Conservation (phyloP, 345 rosid genomes). For the Eucalyptus tenuipes region DNA sequence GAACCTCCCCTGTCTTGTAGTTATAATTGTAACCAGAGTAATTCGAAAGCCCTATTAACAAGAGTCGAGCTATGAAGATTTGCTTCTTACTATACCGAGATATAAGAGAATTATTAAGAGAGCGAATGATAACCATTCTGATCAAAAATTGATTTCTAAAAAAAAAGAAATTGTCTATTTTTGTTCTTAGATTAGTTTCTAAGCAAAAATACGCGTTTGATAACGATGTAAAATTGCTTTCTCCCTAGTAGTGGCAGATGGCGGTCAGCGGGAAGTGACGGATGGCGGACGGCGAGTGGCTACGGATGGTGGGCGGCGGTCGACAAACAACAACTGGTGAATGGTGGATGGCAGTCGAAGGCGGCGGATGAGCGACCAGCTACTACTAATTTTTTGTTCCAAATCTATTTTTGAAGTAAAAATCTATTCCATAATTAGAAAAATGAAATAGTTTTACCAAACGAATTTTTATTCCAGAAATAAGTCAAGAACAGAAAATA, state of each 20-base stretch:
- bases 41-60: not conserved
- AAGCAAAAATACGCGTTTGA: rapidly evolving
- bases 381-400: too few species aligned
- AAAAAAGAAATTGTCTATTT: not conserved
- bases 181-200: too few species aligned
- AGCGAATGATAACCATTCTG: rapidly evolving
- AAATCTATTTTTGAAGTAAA: rapidly evolving
- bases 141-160: too few species aligned
- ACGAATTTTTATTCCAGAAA: rapidly evolving
- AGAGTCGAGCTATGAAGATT: not conserved
- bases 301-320: rapidly evolving
- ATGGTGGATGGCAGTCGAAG: too few species aligned
- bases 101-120: not conserved
- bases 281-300: rapidly evolving
- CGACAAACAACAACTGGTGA: rapidly evolving
- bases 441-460: too few species aligned
- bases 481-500: rapidly evolving
- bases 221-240: too few species aligned
- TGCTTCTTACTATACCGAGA: not conserved
- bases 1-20: not conserved
- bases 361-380: rapidly evolving
- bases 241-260: rapidly evolving
- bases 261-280: rapidly evolving
- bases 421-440: rapidly evolving
- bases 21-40: not conserved